Base-by-base conservation (phyloP, 2,329 filamentous ascomycete genomes). In the Rhynchosporium secalis region DNA sequence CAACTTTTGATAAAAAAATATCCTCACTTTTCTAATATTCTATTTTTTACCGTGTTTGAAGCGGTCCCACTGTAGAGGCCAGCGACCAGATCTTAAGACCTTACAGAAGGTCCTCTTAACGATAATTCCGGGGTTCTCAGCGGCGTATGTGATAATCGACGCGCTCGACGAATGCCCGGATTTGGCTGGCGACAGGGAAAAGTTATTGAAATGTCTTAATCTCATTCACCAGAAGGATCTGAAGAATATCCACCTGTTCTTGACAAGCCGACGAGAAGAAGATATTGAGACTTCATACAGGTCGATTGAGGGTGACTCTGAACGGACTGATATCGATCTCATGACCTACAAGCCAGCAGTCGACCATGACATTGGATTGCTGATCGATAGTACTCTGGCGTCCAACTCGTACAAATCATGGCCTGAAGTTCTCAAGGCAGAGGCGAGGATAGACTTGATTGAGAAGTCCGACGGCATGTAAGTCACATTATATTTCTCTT, bases 51-150 rank as follows among this genome's bases (percentile, higher is more conserved):
- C n/a, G n/a, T n/a, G n/a, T n/a, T n/a, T n/a, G n/a, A n/a, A n/a
- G n/a, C n/a, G n/a, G n/a, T n/a, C n/a, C n/a, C n/a, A n/a, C n/a
- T n/a, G n/a, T n/a, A 20, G 43, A 28, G 43, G 43, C 43, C 43
- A 46, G 3, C n/a, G n/a, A 8, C 43, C 43, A 10, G 43, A 46
- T n/a, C 5, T 46, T 2, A 4, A 7, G 8, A 46, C 43, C 5
- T 3, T 46, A 8, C 43, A 46, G 1, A 46, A 46, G 9, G n/a
- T 9, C 2, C 7, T 46, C 43, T 26, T n/a, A n/a, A n/a, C n/a
- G 43, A 69, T 8, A 43, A 48, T 3, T 71, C 69, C 3, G 20
- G 71, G 20, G 56, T 69, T 29, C 62, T 45, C 20, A 65, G 20
- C n/a, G 9, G 43, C 26, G 65, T 62, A 4, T 33, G 4, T 61